Base-by-base conservation (phyloP, 306 rosid species). In the Datisca glomerata region DNA sequence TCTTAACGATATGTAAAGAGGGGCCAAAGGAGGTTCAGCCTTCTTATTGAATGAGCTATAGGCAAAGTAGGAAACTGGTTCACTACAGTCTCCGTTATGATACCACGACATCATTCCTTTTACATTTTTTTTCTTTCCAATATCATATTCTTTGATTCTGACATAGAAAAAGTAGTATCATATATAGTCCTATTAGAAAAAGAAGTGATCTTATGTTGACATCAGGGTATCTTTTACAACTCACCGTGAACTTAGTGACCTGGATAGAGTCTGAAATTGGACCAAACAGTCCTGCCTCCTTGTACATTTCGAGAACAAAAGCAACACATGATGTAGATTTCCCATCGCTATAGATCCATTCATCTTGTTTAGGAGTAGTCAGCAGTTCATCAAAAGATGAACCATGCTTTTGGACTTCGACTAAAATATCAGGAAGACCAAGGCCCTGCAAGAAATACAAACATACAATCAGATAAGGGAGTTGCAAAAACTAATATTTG, bases 171-270 rank as follows among this genome's bases (percentile, higher is more conserved):
- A 12, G 19, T 27, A 25, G 16, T 39, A 25, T 1, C 7, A 7
- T 14, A 45, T 39, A 16, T 18, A 39, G 12, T 12, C 46, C 12
- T 22, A n/a, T n/a, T n/a, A n/a, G n/a, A n/a, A n/a, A n/a, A n/a
- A n/a, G n/a, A n/a, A n/a, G n/a, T n/a, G n/a, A n/a, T n/a, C n/a
- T 22, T 27, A 51, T 31, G 48, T 21, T 31, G 27, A 58, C 42
- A 49, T 45, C 49, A 41, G 25, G 43, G 29, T 25, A 48, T 37
- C 49, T 21, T 18, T 24, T n/a, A 18, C 40, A 47, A 45, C 83
- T 74, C 68, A 89, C 97, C 7, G 95, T 89, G 71, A 89, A 89
- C 57, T 89, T 95, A 31, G 95, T 89, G 34, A 89, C 97, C 80
- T 89, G 95, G 47, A 83, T 59, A 60, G 79, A 74, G 71, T 70